Base-by-base conservation (phyloP, 495 filamentous ascomycete genomes). In the Penicillium ucsense region DNA sequence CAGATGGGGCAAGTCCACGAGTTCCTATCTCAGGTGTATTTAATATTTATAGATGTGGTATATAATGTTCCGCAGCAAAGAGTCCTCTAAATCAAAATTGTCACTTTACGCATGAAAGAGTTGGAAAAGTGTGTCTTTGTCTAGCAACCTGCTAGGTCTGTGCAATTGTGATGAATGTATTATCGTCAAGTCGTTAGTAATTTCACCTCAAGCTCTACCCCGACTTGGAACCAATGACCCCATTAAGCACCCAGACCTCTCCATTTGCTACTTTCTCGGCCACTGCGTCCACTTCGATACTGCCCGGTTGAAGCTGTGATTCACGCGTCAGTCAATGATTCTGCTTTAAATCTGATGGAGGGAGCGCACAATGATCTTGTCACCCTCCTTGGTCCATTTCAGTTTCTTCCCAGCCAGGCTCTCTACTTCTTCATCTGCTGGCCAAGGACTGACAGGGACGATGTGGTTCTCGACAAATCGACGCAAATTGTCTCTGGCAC, bases 381-480 rank as follows among this genome's bases (percentile, higher is more conserved):
- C 88, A 31, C 81, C 82, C 52, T 80, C 85, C 45, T 70, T 80
- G 53, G 84, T 83, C 85, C 86, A 96, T 80, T 82, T 94, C 31
- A 97, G 58, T 52, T 82, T 81, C 46, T 76, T 77, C 3, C 88
- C 89, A 4, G 77, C 72, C 46, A 92, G 38, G 0, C 86, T 84
- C 65, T 80, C 76, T 0, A 77, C 74, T 63, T 87, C 90, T 61
- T 85, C 74, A 0, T 79, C 80, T 58, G 86, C 83, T 46, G 67
- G 68, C 92, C 94, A 97, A 3, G 91, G 91, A 53, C 78, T 86
- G 9, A 67, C 68, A 9, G 80, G 78, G 0, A 96, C 69, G 35
- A 95, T 73, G 66, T 98, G 92, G 8, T 85, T 84, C 69, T 95
- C 85, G 0, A 94, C 88, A 63, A 97, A 96, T 34, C 78, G 70